phyloP scores from a whole-genome alignment of 176 grass and related monocot species.

The Themeda triandra region DNA sequence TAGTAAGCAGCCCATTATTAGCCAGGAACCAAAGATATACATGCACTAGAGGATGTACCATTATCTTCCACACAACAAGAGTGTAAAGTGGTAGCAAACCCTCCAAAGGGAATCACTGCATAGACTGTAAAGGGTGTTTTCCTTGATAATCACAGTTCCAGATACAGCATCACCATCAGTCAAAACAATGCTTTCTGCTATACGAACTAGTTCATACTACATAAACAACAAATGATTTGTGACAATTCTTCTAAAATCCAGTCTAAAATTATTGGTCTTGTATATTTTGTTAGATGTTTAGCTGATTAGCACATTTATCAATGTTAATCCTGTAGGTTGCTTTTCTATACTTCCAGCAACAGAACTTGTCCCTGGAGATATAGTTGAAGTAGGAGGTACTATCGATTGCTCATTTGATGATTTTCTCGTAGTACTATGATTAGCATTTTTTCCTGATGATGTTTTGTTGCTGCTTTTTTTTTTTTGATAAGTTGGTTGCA shows the following conservation, averaged over 20 bases:
- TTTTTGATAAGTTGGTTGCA: constrained; percentile 78
- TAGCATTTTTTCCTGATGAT: constrained; percentile 22
- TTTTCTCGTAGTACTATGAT: constrained; percentile 15
- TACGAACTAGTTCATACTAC: neutral
- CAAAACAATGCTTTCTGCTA: neutral
- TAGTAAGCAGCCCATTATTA: neutral
- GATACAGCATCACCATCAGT: neutral
- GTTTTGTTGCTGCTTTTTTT: neutral
- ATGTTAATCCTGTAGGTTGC: constrained; percentile 64
- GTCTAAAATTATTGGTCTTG: neutral
- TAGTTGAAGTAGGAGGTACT: constrained; percentile 99
- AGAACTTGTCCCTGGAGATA: constrained; percentile 98
- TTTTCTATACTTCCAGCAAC: constrained; percentile 97
- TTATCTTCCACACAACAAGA: neutral
- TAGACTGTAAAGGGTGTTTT: neutral
- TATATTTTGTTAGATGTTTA: constrained; percentile 10
- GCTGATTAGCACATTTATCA: constrained; percentile 9
- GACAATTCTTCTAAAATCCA: neutral
- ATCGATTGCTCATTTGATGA: constrained; percentile 13
- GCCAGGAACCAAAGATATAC: neutral
- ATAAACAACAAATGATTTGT: neutral
- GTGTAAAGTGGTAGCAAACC: neutral
- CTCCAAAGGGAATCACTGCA: neutral
- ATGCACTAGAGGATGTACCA: neutral
- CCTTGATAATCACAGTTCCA: neutral